Base-by-base conservation (phyloP, 495 filamentous ascomycete genomes). In the Haplographium delicatum region DNA sequence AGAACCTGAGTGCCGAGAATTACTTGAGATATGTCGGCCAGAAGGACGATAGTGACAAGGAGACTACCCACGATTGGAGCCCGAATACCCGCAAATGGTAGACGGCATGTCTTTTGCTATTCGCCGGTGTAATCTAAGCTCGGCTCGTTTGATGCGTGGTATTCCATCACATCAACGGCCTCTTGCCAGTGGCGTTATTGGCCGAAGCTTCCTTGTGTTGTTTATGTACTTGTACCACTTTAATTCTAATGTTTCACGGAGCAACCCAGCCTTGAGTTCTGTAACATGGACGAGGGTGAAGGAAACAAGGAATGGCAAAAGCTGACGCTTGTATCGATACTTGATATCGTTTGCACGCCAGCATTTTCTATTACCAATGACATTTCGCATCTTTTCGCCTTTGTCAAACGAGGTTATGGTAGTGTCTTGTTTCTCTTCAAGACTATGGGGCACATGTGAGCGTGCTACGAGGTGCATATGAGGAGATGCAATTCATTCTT, bases 31-130 rank as follows among this genome's bases (percentile, higher is more conserved):
- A 44, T 41, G 30, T 61, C 23, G 28, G 45, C 6, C 40, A 48
- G 26, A 61, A 57, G 46, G 51, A 48, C 4, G 49, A 50, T 6
- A 26, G 40, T 19, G 50, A 51, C 27, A 57, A 61, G 39, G 50
- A 53, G 35, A 33, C 23, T 33, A 11, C 9, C 34, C n/a, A n/a
- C n/a, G n/a, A n/a, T n/a, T n/a, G n/a, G n/a, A n/a, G n/a, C n/a
- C n/a, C n/a, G n/a, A n/a, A n/a, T n/a, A n/a, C n/a, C n/a, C n/a
- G n/a, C n/a, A n/a, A n/a, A n/a, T n/a, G n/a, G n/a, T n/a, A n/a
- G n/a, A n/a, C n/a, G n/a, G n/a, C n/a, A n/a, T n/a, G n/a, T n/a
- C n/a, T n/a, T n/a, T n/a, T n/a, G n/a, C n/a, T n/a, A n/a, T n/a
- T n/a, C n/a, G n/a, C n/a, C n/a, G n/a, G n/a, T n/a, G n/a, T n/a